Evolutionary conservation across 2,329 filamentous ascomycete genomes (phyloP), one percentile per base, ranked within the genome.

Genomic region (Aspergillus sp.): DNA sequence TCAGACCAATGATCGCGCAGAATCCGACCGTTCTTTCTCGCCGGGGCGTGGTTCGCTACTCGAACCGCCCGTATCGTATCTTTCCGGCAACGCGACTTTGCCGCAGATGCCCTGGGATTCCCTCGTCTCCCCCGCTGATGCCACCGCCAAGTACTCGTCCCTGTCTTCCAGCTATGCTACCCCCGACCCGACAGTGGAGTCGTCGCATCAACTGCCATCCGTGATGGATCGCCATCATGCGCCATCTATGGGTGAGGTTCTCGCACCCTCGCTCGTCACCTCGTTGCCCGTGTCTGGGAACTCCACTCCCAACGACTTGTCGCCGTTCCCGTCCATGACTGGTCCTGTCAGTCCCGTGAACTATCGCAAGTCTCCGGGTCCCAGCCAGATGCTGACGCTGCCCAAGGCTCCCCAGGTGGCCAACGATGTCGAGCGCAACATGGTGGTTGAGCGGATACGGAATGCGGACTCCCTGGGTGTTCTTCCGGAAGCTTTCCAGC

Each of bases 61-160:
- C 74, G 88, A 94, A 61, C 79, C 86, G 10, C 78, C 85, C 46
- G 83, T 86, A 45, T 81, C 83, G 10, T 94, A 90, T 59, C 77
- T 86, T 45, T 81, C 86, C 5, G 85, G 85, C 45, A 83, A 88
- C 49, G 87, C 91, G 60, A 86, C 86, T 49, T 71, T 94, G 43
- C 86, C 88, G 33, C 88, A 89, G 63, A 87, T 90, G 73, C 85
- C 89, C 49, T 97, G 91, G 91, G 91, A 96, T 62, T 80, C 82
- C 35, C 93, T 93, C 74, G 80, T 94, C 73, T 78, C 86, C 29
- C 78, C 81, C 29, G 72, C 79, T 34, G 85, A 94, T 60, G 74
- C 83, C 46, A 91, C 91, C 70, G 76, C 86, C 19, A 19, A 19
- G 19, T 19, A 19, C 42, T 83, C 87, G 58, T 86, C 86, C 27